Conservation (phyloP, 2,329 filamentous ascomycete species). For the Arthroderma sp. region DNA sequence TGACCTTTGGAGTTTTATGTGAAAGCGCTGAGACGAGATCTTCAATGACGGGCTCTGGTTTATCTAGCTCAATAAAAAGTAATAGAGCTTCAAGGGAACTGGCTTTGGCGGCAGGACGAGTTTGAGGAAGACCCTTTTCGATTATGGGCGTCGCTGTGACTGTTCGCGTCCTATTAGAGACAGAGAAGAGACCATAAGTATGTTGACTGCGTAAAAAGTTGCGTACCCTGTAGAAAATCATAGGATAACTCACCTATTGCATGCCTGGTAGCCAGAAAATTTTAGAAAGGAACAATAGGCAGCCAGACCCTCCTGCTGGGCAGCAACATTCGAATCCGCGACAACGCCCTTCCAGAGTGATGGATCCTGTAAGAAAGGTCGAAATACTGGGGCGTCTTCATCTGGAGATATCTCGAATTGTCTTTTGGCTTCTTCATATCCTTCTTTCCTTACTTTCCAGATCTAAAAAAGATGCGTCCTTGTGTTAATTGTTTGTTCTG, state of each 20-base stretch:
- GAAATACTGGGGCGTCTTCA: conserved; percentile 74
- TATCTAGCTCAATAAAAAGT: conserved; percentile 81
- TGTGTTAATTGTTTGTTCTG: not conserved
- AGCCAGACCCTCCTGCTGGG: conserved; percentile 82
- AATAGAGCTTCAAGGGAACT: conserved; percentile 76
- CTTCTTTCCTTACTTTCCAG: conserved; percentile 95
- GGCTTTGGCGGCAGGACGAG: conserved; percentile 76
- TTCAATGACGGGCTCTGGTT: conserved; percentile 72
- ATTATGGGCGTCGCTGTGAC: conserved; percentile 66
- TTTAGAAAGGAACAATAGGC: conserved; percentile 87
- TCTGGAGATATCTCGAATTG: conserved; percentile 73
- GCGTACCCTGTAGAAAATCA: not conserved
- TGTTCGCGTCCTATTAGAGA: conserved; percentile 50
- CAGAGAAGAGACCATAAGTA: not conserved
- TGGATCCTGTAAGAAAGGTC: conserved; percentile 75
- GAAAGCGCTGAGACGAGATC: conserved; percentile 72
- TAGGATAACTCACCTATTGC: conserved; percentile 55
- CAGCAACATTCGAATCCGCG: conserved; percentile 88
- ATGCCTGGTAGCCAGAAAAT: conserved; percentile 70
- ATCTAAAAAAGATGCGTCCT: conserved; percentile 38
- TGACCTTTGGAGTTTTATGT: conserved; percentile 84
- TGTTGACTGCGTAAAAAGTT: not conserved
- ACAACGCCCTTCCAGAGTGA: conserved; percentile 85
- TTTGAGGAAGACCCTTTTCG: conserved; percentile 83
- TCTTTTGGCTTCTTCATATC: conserved; percentile 84